Evolutionary conservation across 1,139 yeast species (phyloP).

Genomic region (Sugiyamaella novakii): DNA sequence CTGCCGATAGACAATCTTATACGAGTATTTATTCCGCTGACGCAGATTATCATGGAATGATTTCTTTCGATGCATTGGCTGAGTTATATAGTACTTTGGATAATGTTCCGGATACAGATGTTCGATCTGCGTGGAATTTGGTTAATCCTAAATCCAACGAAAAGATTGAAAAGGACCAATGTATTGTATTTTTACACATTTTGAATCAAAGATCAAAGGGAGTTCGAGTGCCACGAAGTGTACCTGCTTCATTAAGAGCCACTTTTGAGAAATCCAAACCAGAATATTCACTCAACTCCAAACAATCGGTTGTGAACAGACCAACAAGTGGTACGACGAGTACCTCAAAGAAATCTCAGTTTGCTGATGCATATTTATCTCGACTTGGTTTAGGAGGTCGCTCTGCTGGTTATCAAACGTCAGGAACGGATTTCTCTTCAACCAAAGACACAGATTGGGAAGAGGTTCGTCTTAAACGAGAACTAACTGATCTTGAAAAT

Average conservation of each 20-base stretch:
- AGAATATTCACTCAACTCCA: conserved; percentile 64
- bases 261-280: conserved; percentile 88
- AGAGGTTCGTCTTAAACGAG: conserved; percentile 78
- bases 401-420: conserved; percentile 42
- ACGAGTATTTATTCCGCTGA: conserved; percentile 76
- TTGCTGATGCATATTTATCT: conserved; percentile 51
- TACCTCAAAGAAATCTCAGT: conserved; percentile 46
- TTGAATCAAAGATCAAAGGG: conserved; percentile 89
- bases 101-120: conserved; percentile 79
- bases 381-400: conserved; percentile 48
- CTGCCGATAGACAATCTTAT: conserved; percentile 76
- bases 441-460: conserved; percentile 85
- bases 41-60: conserved; percentile 80
- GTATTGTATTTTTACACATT: conserved; percentile 84
- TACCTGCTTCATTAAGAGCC: conserved; percentile 90
- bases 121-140: conserved; percentile 92
- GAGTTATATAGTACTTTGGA: conserved; percentile 68
- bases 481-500: conserved; percentile 69
- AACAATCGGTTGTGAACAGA: conserved; percentile 48
- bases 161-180: conserved; percentile 92
- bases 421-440: conserved; percentile 75
- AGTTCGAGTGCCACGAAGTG: conserved; percentile 84
- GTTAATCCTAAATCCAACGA: conserved; percentile 87
- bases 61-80: conserved; percentile 68
- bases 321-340: conserved; percentile 20